Evolutionary conservation across 1,284 basidiomycete genomes (phyloP), one percentile per base, ranked within the genome.

Genomic region (Cutaneotrichosporon mucoides): DNA sequence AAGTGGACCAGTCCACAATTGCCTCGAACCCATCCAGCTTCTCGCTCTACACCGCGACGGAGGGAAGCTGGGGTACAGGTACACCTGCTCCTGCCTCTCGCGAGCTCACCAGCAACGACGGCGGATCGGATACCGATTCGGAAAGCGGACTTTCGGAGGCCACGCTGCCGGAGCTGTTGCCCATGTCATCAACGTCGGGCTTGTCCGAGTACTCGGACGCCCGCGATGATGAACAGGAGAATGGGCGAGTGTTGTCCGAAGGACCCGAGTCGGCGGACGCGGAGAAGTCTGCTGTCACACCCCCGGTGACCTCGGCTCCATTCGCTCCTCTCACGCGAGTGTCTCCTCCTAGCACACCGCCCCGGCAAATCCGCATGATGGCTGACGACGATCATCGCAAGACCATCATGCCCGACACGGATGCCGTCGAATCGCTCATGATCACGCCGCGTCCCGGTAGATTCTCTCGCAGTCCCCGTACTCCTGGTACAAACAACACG

Each of bases 181-280:
- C 60, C 0, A 35, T 56, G 0, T 56, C 65, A 5, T 46, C 56
- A 13, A 54, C 55, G 5, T 70, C 63, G 4, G 45, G 42, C 3
- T 38, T 56, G 7, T 57, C 63, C 8, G 53, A 63, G 48, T 64
- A 64, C 55, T 38, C 55, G 16, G 55, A 56, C 16, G 62, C 62
- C 8, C 33, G 40, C 35, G 59, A 61, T 5, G 55, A 54, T 6
- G 53, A 46, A 33, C 12, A 16, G 15, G n/a, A 24, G 12, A 15
- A 8, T 11, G 24, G 36, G 16, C 6, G 44, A 45, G 24, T 24
- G 24, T 24, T 24, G 24, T 24, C 24, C 24, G 24, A 24, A 24
- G 24, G 24, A 24, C 24, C 24, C 24, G 24, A 24, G 24, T 24
- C 24, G 24, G 24, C 24, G 24, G 24, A 24, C 24, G 24, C 24